phyloP scores from a whole-genome alignment of 1,284 basidiomycete genomes.

The Chalciporus sp. region DNA sequence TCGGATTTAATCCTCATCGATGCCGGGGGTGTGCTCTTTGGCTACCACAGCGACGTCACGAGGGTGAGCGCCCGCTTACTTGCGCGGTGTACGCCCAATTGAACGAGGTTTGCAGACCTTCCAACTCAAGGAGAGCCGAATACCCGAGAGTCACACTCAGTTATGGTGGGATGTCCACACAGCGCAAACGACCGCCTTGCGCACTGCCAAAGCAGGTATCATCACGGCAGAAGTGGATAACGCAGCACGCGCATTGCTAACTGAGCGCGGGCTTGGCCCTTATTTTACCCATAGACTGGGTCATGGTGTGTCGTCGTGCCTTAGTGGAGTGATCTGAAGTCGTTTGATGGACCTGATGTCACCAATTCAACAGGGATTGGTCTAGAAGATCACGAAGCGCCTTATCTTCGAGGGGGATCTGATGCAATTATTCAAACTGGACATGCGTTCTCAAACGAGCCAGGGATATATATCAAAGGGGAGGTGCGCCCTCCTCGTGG shows the following conservation, averaged over 20 bases:
- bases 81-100: background rate
- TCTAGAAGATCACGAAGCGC: constrained; percentile 79
- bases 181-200: constrained; percentile 65
- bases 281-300: constrained; percentile 85
- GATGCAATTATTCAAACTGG: constrained; percentile 59
- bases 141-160: constrained; percentile 54
- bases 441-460: constrained; percentile 83
- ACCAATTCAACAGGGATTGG: constrained; percentile 63
- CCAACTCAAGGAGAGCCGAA: constrained; percentile 57
- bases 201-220: constrained; percentile 49
- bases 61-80: constrained; percentile 48
- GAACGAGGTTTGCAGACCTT: constrained; percentile 56
- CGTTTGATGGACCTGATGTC: constrained; percentile 14
- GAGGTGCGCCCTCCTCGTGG: constrained; percentile 45
- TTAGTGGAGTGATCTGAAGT: constrained; percentile 3
- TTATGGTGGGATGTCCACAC: constrained; percentile 71
- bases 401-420: constrained; percentile 76
- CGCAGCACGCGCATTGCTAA: constrained; percentile 62
- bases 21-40: constrained; percentile 68
- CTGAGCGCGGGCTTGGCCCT: constrained; percentile 46
- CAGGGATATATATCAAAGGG: constrained; percentile 80
- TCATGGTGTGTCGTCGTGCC: constrained; percentile 52
- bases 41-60: constrained; percentile 79
- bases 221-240: constrained; percentile 63
- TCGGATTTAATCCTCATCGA: constrained; percentile 81